phyloP scores from a whole-genome alignment of 768 basidiomycete species.

The Xerocomellus chrysenteron region DNA sequence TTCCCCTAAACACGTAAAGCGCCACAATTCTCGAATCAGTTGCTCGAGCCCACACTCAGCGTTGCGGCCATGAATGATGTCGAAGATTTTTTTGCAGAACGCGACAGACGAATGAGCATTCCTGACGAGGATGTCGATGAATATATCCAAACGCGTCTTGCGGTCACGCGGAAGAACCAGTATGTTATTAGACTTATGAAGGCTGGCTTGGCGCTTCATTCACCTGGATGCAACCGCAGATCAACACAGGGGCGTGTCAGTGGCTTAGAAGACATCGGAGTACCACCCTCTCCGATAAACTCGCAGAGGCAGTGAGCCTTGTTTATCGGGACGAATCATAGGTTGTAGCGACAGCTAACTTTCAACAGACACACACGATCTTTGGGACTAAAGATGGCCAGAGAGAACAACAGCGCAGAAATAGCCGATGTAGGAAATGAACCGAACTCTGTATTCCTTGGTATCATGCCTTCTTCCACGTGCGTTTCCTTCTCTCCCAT shows the following conservation, averaged over 20 bases:
- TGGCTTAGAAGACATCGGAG: background rate
- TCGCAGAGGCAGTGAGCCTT: slow-evolving; percentile 11
- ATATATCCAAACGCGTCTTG: slow-evolving; percentile 39
- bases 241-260: background rate
- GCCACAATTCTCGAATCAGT: background rate
- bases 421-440: background rate
- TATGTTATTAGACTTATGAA: slow-evolving; percentile 5
- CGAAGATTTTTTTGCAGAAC: slow-evolving; percentile 53
- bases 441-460: background rate
- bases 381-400: background rate
- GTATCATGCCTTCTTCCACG: slow-evolving; percentile 1
- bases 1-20: slow-evolving; percentile 7
- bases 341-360: background rate
- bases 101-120: slow-evolving; percentile 51
- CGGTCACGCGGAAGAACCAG: slow-evolving; percentile 13
- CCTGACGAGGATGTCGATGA: slow-evolving; percentile 53
- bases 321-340: background rate
- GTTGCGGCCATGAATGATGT: slow-evolving; percentile 31
- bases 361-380: slow-evolving; percentile 10
- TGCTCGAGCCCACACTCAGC: background rate
- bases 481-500: slow-evolving; percentile 11
- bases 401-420: background rate
- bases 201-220: slow-evolving; percentile 1
- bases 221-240: slow-evolving; percentile 4
- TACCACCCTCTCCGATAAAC: background rate